Evolutionary conservation across 2,329 filamentous ascomycete genomes (phyloP), one percentile per base, ranked within the genome.

Genomic region (Fusarium lyarnte): DNA sequence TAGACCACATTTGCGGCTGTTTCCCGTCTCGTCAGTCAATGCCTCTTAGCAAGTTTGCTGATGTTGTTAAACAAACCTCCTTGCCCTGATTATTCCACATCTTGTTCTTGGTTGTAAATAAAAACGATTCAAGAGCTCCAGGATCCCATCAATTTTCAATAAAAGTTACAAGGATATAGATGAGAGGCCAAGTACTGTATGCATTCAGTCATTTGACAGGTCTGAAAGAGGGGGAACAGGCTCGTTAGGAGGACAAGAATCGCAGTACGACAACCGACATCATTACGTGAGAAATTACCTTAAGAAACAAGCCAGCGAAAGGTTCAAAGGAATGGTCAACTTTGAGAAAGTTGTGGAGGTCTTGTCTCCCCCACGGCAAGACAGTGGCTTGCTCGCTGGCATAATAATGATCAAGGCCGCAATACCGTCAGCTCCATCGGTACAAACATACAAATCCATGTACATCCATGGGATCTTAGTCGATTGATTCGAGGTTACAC

Each of bases 1-100:
- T 78, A 17, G 76, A 78, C 76, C 76, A 78, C 74, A 78, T 78
- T 49, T 77, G 76, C 35, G 70, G 58, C 47, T 78, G 69, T 59
- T 75, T 42, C 35, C n/a, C 3, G 61, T 23, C 27, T 19, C 21
- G 67, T 78, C 47, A 78, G 74, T 54, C 27, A 42, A 29, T 21
- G 23, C 23, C 27, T 59, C n/a, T 27, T 45, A 33, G 10, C 31
- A 14, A 39, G 51, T 16, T 25, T 14, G 19, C 21, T 45, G 38
- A 23, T 23, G 27, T 10, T 29, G n/a, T 16, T 10, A n/a, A 17
- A 73, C 76, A 36, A 66, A 78, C 76, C 76, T 78, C 76, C 66
- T 78, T 78, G 23, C 45, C 60, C 31, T 74, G 74, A 33, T 55
- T 64, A 58, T 70, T 74, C 76, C 76, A 78, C 76, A 78, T 77